These are phyloP conservation scores for Tricholomella constricta DNA, from an alignment of 768 basidiomycete species.

Conservation along the genomic window DNA sequence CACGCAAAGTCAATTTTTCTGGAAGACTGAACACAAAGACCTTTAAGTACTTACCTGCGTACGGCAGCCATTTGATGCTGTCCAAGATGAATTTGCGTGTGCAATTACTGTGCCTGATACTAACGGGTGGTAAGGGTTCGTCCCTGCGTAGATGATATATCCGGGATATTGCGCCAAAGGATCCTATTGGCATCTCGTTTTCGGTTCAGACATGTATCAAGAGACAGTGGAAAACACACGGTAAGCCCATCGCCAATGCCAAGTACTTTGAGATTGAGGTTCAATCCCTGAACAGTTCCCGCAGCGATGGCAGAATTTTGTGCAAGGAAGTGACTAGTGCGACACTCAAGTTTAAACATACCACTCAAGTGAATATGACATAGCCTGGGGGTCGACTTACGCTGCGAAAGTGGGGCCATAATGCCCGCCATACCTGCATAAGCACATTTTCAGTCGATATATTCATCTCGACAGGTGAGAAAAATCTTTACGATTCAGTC, in stretches of 20 bases:
- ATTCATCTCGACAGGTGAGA: neutral
- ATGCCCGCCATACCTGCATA: conserved; percentile 64
- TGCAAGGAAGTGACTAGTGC: conserved; percentile 50
- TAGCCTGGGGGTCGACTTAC: conserved; percentile 28
- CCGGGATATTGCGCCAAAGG: conserved; percentile 57
- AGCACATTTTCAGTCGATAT: neutral
- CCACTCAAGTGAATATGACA: neutral
- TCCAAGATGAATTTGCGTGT: conserved; percentile 46
- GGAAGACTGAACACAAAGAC: neutral
- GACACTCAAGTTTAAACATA: neutral
- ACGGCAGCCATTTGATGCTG: conserved; percentile 46
- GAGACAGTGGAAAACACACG: conserved; percentile 31
- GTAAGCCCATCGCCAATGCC: conserved; percentile 66
- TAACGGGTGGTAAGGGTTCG: conserved; percentile 58
- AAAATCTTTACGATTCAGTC: conserved; percentile 54
- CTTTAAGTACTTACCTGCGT: conserved; percentile 37
- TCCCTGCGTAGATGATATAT: conserved; percentile 55
- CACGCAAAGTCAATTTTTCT: neutral
- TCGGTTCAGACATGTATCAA: neutral
- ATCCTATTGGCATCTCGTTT: conserved; percentile 27
- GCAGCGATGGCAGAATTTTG: conserved; percentile 59
- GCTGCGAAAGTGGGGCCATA: conserved; percentile 71
- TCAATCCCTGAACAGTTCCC: conserved; percentile 44
- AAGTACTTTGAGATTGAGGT: conserved; percentile 61
- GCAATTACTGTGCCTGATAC: conserved; percentile 44